Evolutionary conservation across 257 asterid genomes (phyloP).

Genomic region (Sherardia arvensis): DNA sequence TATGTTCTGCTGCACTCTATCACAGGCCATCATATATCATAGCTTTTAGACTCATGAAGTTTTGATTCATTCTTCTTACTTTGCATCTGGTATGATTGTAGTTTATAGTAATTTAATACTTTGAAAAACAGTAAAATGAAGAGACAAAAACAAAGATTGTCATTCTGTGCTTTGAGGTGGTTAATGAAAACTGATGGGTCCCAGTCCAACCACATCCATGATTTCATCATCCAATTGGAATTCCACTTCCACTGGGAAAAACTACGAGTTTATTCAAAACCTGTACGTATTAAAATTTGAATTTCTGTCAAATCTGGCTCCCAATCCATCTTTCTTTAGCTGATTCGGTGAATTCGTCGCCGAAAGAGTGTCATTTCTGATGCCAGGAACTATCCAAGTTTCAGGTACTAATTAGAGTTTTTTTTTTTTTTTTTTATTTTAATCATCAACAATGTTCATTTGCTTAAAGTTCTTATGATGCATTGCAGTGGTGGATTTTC

Average conservation of each 20-base stretch:
- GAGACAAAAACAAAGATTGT: conserved; percentile 15
- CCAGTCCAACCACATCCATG: conserved; percentile 37
- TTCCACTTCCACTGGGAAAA: conserved; percentile 10
- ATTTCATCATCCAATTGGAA: conserved; percentile 21
- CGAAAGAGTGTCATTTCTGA: conserved; percentile 22
- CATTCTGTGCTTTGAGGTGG: conserved; percentile 13
- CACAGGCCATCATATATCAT: neutral
- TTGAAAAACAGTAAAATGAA: neutral
- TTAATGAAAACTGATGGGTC: conserved; percentile 24
- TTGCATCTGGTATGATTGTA: neutral
- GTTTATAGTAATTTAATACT: neutral
- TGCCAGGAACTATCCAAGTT: conserved; percentile 93
- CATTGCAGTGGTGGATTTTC: conserved; percentile 61
- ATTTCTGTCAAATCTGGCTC: neutral
- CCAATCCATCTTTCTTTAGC: neutral
- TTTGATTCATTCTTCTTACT: neutral
- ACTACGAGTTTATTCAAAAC: neutral
- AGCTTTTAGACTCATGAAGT: neutral
- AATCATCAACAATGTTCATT: neutral
- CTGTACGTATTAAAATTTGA: neutral
- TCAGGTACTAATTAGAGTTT: conserved; percentile 43
- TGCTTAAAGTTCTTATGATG: conserved; percentile 6
- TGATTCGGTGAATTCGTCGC: neutral
- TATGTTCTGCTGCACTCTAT: neutral
- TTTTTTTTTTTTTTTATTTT: neutral